Base-by-base conservation (phyloP, 805 yeast species). In the Candida xyloterini region DNA sequence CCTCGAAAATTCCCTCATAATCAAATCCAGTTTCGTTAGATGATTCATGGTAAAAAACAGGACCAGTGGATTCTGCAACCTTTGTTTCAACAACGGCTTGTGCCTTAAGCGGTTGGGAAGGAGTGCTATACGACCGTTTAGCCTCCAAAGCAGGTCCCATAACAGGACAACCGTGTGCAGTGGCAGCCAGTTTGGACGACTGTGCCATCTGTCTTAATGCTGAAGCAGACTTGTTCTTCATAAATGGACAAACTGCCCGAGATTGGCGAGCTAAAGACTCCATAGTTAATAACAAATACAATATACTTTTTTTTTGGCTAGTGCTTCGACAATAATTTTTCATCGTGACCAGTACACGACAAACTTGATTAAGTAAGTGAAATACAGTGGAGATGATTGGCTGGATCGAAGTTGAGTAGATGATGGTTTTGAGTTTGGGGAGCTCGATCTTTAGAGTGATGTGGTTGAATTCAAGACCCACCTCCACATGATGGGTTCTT, bases 121-220 rank as follows among this genome's bases (percentile, higher is more conserved):
- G 71, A 21, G 70, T 60, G 10, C 79, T 70, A 53, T 76, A 76
- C 34, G 44, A 15, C 62, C 74, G 69, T 35, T 51, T 55, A 29
- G 63, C 55, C 48, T 58, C 58, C 38, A 88, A 65, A 26, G 95
- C 96, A 37, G 81, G 79, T 18, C 87, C 87, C 84, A 89, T 85
- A 40, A 89, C 84, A n/a, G 98, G 98, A 63, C 98, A 90, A 45
- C 73, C 75, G 31, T 74, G 63, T 38, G 95, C 96, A 48, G 76
- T 76, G 31, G 65, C 55, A 33, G 73, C 67, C 57, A 84, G 73
- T 18, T 64, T 56, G 23, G 73, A 58, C 41, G 59, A 51, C 15
- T 61, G 59, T 37, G 81, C 71, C 50, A 84, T 57, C 47, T 71
- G 68, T 54, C 83, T 78, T 57, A 87, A 68, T 11, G 81, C 71